Evolutionary conservation across 179 eudicot species (phyloP).

Genomic region (Silene vulgaris): DNA sequence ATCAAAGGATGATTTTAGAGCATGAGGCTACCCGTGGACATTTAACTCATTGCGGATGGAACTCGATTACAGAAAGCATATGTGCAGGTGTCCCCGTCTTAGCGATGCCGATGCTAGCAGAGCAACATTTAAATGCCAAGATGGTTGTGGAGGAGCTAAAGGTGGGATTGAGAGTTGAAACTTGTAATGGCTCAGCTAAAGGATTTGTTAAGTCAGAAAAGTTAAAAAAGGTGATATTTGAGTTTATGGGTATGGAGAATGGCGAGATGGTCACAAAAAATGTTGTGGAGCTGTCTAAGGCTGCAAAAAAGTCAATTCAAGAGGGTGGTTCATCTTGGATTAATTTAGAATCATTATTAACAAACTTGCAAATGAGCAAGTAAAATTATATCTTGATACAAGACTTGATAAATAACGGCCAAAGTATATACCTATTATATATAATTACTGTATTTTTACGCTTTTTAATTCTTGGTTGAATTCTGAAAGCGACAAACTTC

Average conservation of each 20-base stretch:
- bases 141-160: constrained; percentile 52
- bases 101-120: constrained; percentile 63
- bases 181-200: constrained; percentile 33
- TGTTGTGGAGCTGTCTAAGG: constrained; percentile 31
- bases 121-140: constrained; percentile 51
- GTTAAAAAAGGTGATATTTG: constrained; percentile 33
- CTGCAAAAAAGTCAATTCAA: constrained; percentile 34
- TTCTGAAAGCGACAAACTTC: too few species aligned
- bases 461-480: too few species aligned
- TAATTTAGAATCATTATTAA: constrained; percentile 28
- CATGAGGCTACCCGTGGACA: constrained; percentile 44
- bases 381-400: neutral
- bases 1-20: constrained; percentile 41
- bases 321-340: constrained; percentile 55
- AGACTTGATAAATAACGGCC: too few species aligned
- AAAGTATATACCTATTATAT: too few species aligned
- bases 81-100: constrained; percentile 46
- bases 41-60: constrained; percentile 54
- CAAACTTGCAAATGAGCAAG: neutral
- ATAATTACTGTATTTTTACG: too few species aligned
- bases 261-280: constrained; percentile 36
- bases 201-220: constrained; percentile 45
- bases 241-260: constrained; percentile 45
- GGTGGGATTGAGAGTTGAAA: constrained; percentile 43
- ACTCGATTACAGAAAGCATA: constrained; percentile 44